Base-by-base conservation (phyloP, 169 alveolate species). In the Plasmodium knowlesi region DNA sequence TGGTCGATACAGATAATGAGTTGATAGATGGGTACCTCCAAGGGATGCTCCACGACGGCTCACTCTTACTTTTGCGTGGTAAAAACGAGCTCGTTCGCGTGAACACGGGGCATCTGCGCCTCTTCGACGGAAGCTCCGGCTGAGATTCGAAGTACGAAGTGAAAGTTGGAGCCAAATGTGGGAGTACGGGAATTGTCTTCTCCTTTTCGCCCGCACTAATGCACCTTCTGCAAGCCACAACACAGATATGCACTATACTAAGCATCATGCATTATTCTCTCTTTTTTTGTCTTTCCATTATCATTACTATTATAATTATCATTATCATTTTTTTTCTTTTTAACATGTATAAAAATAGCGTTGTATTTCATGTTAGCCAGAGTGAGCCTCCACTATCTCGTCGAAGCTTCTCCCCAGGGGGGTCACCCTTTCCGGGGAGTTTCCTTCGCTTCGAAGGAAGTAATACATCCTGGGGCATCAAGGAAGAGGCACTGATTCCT, bases 31-130 rank as follows among this genome's bases (percentile, higher is more conserved):
- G 93, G 9, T 61, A 76, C 30, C 32, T 86, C 39, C 53, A 76
- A 34, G 93, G 93, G 1, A 14, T 86, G 19, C 79, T 34, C 37
- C 73, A 86, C 80, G 93, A 86, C 67, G 93, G 93, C 41, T 86
- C 93, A 0, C 28, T 86, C 72, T 12, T 86, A 34, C 32, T 86
- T 8, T 34, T 86, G 12, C 57, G 70, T 16, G 93, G 80, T 0
- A n/a, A 86, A 0, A 86, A 86, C 71, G 34, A 86, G 28, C 28
- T 76, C 16, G 46, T 86, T 16, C 22, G 67, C 46, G 76, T 78
- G 25, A 53, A 86, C 57, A 86, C 72, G 19, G 93, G 93, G 0
- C 93, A 78, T 10, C 43, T 86, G n/a, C 54, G 79, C 67, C 61
- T 74, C 14, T 39, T 73, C 41, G 57, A 37, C 2, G 82, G 30